Evolutionary conservation across 179 eudicot species (phyloP).

Genomic region (Heliamphora pulchella): DNA sequence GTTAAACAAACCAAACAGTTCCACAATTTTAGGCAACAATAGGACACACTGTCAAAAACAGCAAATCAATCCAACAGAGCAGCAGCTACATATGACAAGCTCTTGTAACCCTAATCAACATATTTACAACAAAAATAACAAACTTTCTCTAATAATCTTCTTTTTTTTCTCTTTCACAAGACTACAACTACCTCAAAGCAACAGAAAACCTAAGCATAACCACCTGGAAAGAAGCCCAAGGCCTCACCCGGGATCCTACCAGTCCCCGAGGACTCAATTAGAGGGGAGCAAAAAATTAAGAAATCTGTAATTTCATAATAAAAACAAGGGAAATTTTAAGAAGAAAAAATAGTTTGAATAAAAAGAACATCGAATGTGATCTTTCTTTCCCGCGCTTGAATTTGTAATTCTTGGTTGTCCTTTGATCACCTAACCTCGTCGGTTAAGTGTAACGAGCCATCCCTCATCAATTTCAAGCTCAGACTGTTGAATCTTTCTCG

Average conservation of each 20-base stretch:
- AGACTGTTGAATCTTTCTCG: conserved; percentile 66
- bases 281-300: not conserved
- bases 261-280: not conserved
- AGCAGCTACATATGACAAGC: not conserved
- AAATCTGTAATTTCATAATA: not conserved
- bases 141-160: not conserved
- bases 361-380: not conserved
- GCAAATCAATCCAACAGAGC: not conserved
- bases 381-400: not conserved
- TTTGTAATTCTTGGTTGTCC: too few relatives aligned
- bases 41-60: not conserved
- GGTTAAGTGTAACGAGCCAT: conserved; percentile 45
- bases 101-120: conserved; percentile 1
- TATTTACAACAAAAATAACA: not conserved
- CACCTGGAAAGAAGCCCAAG: not conserved
- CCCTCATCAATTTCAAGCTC: conserved; percentile 62
- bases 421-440: conserved; percentile 34
- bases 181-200: conserved; percentile 14
- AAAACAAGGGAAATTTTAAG: not conserved
- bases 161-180: not conserved
- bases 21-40: too few relatives aligned
- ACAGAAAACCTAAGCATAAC: conserved; percentile 7
- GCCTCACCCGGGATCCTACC: conserved; percentile 8
- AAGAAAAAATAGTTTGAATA: not conserved
- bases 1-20: too few relatives aligned